Evolutionary conservation across 495 filamentous ascomycete species (phyloP), one percentile per base, ranked within the genome.

Genomic region (Parathielavia hyrcaniae): DNA sequence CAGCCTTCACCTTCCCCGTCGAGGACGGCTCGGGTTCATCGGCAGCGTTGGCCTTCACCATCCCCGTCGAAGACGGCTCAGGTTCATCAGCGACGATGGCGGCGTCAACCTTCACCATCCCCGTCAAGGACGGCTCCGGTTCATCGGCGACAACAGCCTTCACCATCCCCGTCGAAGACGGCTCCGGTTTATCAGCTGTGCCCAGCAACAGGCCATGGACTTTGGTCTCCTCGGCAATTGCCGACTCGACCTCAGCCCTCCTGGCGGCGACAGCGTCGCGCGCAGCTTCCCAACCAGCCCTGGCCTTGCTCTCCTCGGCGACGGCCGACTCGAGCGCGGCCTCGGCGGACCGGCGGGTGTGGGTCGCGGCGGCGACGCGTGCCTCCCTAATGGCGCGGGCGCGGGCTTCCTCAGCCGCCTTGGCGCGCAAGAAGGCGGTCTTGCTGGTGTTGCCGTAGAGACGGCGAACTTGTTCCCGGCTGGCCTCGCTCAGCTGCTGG

Each of bases 301-400:
- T 32, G 4, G 49, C 44, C 30, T 35, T 11, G 43, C 32, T 44
- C 41, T 52, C 57, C 57, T 53, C 50, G 1, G 57, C 50, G 7
- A 30, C 4, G 19, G 58, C 58, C 6, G 19, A 50, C 44, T 44
- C 45, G 44, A 55, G 41, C 22, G 4, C 19, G 36, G 38, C 44
- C 32, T 60, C 45, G 6, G 12, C 45, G 17, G 23, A 23, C 30
- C 7, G 20, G 8, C 35, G 38, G 32, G 32, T 34, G 3, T 9
- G 36, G 20, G 16, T 32, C 11, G 41, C 56, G 40, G 30, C 48
- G 26, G 9, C 0, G 10, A 57, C 0, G 1, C 6, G 17, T 22
- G 17, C 43, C 43, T 45, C 19, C 6, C 2, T 3, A 10, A 23
- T 3, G 5, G 6, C 19, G 12, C 13, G 47, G 30, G 23, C 0